phyloP scores from a whole-genome alignment of 2,329 filamentous ascomycete species.

The Microsporum canis region DNA sequence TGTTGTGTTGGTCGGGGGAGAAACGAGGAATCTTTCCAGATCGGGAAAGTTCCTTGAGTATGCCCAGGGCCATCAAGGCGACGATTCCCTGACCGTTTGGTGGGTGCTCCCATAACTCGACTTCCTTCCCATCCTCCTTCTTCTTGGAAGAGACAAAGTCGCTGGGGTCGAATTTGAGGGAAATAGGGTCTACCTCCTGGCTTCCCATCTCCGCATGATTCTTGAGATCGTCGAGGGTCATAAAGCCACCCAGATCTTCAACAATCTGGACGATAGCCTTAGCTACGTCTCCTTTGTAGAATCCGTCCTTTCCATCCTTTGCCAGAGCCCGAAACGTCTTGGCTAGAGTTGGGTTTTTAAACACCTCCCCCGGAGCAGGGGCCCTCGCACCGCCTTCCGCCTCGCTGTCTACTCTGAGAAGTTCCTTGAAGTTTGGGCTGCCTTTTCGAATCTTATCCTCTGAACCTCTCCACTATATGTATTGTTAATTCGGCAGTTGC shows the following conservation, averaged over 20 bases:
- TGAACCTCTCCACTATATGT: conserved; percentile 55
- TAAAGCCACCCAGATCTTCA: conserved; percentile 60
- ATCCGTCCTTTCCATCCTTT: conserved; percentile 73
- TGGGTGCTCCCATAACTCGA: conserved; percentile 92
- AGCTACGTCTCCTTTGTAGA: conserved; percentile 77
- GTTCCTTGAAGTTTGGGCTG: conserved; percentile 76
- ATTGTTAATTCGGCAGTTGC: conserved; percentile 7
- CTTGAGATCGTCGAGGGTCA: conserved; percentile 69
- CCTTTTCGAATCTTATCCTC: conserved; percentile 56
- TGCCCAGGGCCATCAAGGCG: conserved; percentile 85
- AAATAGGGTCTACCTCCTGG: conserved; percentile 76
- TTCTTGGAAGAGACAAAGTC: conserved; percentile 40
- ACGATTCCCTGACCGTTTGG: conserved; percentile 95
- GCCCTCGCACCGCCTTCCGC: conserved; percentile 60
- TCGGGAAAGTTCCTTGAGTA: conserved; percentile 74
- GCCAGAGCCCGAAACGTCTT: conserved; percentile 70
- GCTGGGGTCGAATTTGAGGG: conserved; percentile 63
- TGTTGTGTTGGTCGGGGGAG: conserved; percentile 63
- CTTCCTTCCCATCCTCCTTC: conserved; percentile 34
- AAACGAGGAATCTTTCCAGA: conserved; percentile 64
- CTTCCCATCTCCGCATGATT: conserved; percentile 62
- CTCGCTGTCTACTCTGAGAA: conserved; percentile 66
- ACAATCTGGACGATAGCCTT: conserved; percentile 70
- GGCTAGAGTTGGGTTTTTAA: conserved; percentile 73
- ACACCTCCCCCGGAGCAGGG: conserved; percentile 71